Evolutionary conservation across 441 rosid species (phyloP).

Genomic region (Macaranga tanarius): DNA sequence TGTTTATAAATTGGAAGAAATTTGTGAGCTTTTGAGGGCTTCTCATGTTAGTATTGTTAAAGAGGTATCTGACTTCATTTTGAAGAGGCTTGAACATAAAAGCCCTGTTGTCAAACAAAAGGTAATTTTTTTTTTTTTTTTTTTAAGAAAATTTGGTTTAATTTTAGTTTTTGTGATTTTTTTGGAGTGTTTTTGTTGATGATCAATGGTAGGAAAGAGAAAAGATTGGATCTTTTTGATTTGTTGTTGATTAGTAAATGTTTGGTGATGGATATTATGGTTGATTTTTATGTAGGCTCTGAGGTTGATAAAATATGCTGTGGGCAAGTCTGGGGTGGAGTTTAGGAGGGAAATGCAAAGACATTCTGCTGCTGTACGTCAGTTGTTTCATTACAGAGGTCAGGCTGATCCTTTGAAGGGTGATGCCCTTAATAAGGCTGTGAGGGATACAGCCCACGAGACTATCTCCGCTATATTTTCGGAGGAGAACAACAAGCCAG

Average conservation of each 20-base stretch:
- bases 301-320: constrained; percentile 84
- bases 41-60: constrained; percentile 79
- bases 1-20: constrained; percentile 91
- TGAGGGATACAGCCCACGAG: constrained; percentile 93
- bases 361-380: constrained; percentile 84
- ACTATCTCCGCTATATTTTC: constrained; percentile 77
- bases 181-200: neutral
- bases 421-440: constrained; percentile 94
- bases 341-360: constrained; percentile 98
- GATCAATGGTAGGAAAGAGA: neutral
- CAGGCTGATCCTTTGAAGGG: constrained; percentile 86
- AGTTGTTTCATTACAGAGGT: constrained; percentile 85
- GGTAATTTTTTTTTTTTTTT: constrained; percentile 38
- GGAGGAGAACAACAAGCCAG: constrained; percentile 68
- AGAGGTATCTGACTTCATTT: constrained; percentile 77
- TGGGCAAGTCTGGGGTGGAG: constrained; percentile 89
- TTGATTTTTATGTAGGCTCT: constrained; percentile 57
- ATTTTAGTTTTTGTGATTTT: neutral
- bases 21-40: constrained; percentile 86
- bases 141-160: too few relatives aligned
- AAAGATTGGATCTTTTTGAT: neutral
- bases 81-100: constrained; percentile 88
- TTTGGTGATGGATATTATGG: constrained; percentile 15
- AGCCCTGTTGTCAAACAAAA: constrained; percentile 94
- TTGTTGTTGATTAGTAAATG: neutral